Conservation (phyloP, 306 rosid genomes). For the Citrullus colocynthis region DNA sequence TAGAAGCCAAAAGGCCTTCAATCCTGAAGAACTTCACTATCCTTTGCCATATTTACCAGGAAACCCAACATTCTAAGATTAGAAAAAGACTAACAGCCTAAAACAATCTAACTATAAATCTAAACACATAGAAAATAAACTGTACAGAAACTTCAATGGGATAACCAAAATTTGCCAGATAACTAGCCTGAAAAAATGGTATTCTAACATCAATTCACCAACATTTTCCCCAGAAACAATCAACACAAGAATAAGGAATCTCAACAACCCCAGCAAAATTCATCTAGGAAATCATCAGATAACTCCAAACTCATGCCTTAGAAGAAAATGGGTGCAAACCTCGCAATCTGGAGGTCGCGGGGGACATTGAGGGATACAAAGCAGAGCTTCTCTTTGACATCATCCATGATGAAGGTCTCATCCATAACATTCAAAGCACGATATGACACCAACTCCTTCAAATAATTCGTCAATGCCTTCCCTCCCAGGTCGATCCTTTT, state of each 20-base stretch:
- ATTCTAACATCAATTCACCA: neutral
- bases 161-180: neutral
- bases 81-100: neutral
- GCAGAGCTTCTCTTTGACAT: slow-evolving; percentile 90
- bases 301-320: neutral
- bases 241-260: neutral
- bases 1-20: neutral
- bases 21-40: neutral
- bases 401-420: slow-evolving; percentile 74
- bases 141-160: neutral
- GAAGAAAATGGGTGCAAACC: slow-evolving; percentile 16
- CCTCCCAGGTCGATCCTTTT: slow-evolving; percentile 86
- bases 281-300: neutral
- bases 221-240: slow-evolving; percentile 1
- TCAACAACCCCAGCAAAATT: neutral
- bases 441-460: slow-evolving; percentile 79
- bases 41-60: neutral
- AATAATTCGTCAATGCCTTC: slow-evolving; percentile 74
- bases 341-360: slow-evolving; percentile 55
- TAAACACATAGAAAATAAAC: neutral
- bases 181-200: neutral
- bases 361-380: slow-evolving; percentile 64
- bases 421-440: slow-evolving; percentile 82
- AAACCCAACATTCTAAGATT: neutral
- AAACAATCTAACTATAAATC: neutral